Base-by-base conservation (phyloP, 2,329 filamentous ascomycete species). In the Aspergillus quadrilineatus region DNA sequence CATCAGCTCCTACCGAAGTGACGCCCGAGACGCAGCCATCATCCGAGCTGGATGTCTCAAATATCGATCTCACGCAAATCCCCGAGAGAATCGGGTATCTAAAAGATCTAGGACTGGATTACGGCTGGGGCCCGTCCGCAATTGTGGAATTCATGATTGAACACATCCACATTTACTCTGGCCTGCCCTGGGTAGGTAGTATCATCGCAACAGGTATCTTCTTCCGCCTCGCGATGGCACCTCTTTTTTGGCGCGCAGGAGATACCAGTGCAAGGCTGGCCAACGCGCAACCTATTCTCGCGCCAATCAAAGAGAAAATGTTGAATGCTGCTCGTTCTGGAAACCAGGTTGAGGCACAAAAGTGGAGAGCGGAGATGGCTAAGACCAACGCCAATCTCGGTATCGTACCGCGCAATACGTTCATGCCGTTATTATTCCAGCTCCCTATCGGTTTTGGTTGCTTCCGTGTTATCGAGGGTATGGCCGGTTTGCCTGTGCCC, bases 31-130 rank as follows among this genome's bases (percentile, higher is more conserved):
- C 30, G 17, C 60, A 29, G n/a, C 56, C 12, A 52, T 54, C 51
- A 43, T 17, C 8, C 62, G 15, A 47, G 54, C 28, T 58, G 65
- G 69, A 73, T 59, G 55, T 73, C 9, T 54, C 56, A 2, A 59
- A 57, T 50, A 50, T 67, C 30, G 71, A 69, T 56, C 66, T 80
- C 43, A 79, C 85, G 58, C 76, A 82, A 60, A 83, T 91, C 60
- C 85, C 89, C 36, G 89, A 93, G 67, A 80, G 85, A 50, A 84
- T 96, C 57, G 94, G 94, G 60, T 97, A 92, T 68, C 79, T 99
- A 57, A 85, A 89, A 64, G 82, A 85, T 6, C 79, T 97, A 9
- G 94, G 94, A 3, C 78, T 99, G 22, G 90, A 97, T 66, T 97
- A 88, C 67, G 92, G 93, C 69, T 92, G 80, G 78, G 93, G 93